These are phyloP conservation scores for Leccinum obscurum DNA, from an alignment of 768 basidiomycete species.

Conservation along the genomic window DNA sequence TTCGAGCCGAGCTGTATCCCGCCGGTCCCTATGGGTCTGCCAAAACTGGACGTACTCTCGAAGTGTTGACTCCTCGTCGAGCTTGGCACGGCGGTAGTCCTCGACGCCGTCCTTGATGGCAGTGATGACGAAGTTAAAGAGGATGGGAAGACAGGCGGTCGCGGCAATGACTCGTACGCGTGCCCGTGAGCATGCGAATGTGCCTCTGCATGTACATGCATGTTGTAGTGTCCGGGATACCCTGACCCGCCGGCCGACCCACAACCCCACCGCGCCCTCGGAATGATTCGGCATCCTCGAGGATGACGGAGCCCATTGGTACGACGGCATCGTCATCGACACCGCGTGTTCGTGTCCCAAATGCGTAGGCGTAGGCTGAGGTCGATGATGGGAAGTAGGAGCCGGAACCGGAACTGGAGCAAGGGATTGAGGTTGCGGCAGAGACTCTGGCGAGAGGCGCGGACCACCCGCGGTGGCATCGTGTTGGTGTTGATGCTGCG, in stretches of 20 bases:
- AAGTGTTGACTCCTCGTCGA: constrained; percentile 97
- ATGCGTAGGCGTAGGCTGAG: background rate
- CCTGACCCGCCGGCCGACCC: background rate
- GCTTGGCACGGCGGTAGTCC: constrained; percentile 78
- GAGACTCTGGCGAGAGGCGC: background rate
- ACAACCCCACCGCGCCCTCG: background rate
- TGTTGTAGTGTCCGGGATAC: background rate
- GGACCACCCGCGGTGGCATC: constrained; percentile 8
- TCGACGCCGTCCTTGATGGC: constrained; percentile 85
- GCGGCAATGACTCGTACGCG: constrained; percentile 37
- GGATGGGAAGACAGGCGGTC: constrained; percentile 79
- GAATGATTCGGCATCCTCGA: too few species aligned
- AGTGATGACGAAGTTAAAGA: constrained; percentile 85
- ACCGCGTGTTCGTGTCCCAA: too few species aligned
- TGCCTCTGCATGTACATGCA: constrained; percentile 17
- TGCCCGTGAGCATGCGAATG: constrained; percentile 1
- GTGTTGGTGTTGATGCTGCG: constrained; percentile 12
- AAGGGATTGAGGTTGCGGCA: background rate
- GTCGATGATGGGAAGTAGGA: background rate
- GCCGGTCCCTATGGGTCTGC: constrained; percentile 39
- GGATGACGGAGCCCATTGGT: too few species aligned
- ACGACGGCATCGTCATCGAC: too few species aligned
- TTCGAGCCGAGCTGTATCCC: constrained; percentile 52
- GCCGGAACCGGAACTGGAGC: background rate
- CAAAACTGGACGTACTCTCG: constrained; percentile 49